Conservation (phyloP, 495 filamentous ascomycete genomes). For the Penicillium tannophilum region DNA sequence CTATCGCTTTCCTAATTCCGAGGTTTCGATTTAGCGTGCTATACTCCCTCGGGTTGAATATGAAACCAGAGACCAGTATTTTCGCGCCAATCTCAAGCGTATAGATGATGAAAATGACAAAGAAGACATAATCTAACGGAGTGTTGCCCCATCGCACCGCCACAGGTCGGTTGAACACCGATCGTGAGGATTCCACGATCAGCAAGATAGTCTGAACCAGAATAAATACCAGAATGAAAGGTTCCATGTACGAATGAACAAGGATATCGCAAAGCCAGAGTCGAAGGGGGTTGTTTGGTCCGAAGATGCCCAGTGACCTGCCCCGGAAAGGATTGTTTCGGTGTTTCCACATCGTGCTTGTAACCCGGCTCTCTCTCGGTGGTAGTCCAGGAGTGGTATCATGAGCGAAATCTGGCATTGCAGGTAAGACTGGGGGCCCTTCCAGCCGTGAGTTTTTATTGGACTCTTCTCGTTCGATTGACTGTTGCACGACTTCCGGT, state of each 20-base stretch:
- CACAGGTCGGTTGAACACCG: conserved; percentile 59
- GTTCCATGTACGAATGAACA: conserved; percentile 86
- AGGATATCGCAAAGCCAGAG: conserved; percentile 79
- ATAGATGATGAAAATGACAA: conserved; percentile 87
- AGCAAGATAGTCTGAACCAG: conserved; percentile 84
- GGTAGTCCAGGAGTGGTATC: conserved; percentile 45
- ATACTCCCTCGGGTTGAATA: conserved; percentile 85
- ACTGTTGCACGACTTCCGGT: conserved; percentile 73
- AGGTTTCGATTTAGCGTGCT: conserved; percentile 74
- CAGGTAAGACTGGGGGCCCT: conserved; percentile 59
- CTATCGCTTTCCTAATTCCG: conserved; percentile 70
- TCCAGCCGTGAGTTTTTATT: conserved; percentile 53
- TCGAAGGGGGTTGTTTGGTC: conserved; percentile 73
- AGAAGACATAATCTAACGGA: conserved; percentile 75
- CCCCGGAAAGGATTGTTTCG: conserved; percentile 83
- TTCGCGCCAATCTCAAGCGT: conserved; percentile 81
- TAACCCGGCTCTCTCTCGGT: conserved; percentile 41
- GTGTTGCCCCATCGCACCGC: conserved; percentile 63
- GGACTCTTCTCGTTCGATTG: conserved; percentile 67
- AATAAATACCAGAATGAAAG: conserved; percentile 83
- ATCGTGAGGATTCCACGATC: conserved; percentile 74
- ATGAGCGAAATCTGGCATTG: conserved; percentile 53
- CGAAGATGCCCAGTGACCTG: conserved; percentile 81
- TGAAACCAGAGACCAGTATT: conserved; percentile 87
- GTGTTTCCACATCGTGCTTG: conserved; percentile 46